A percentile compares a stretch with the other conserved stretches of the same genome.
Evolutionary conservation across 2,329 filamentous ascomycete genomes (phyloP).

Genomic region (Pochonia chlamydosporia): DNA sequence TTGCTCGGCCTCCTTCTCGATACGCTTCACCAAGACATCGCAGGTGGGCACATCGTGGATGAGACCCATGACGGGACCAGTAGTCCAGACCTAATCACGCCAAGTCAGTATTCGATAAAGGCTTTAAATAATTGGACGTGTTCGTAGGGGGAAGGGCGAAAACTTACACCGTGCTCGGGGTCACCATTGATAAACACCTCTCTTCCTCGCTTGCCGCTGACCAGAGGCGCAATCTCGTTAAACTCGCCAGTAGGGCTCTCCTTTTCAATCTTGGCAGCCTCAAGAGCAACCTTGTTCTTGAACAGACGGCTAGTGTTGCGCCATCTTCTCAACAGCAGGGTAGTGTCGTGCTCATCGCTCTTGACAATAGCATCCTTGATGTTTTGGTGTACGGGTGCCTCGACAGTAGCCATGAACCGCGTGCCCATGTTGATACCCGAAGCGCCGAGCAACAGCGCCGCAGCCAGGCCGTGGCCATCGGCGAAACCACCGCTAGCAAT

Average conservation of each 20-base stretch:
- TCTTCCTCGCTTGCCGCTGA: slow-evolving; percentile 84
- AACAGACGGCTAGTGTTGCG: slow-evolving; percentile 86
- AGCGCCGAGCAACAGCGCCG: slow-evolving; percentile 82
- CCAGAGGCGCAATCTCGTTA: slow-evolving; percentile 75
- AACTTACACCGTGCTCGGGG: slow-evolving; percentile 76
- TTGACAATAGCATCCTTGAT: slow-evolving; percentile 91
- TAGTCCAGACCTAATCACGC: slow-evolving; percentile 76
- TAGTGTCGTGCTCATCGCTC: slow-evolving; percentile 85
- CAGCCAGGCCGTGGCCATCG: slow-evolving; percentile 87
- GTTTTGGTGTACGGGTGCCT: slow-evolving; percentile 86
- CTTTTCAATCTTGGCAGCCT: slow-evolving; percentile 76
- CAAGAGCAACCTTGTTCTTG: slow-evolving; percentile 79
- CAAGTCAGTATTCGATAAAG: slow-evolving; percentile 9
- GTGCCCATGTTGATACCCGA: slow-evolving; percentile 99
- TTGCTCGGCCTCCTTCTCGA: slow-evolving; percentile 70
- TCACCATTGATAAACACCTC: slow-evolving; percentile 93
- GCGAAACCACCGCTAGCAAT: slow-evolving; percentile 95
- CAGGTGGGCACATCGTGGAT: slow-evolving; percentile 82
- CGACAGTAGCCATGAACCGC: slow-evolving; percentile 92
- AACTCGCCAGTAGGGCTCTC: slow-evolving; percentile 84
- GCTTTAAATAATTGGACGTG: too few relatives aligned
- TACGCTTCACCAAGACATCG: slow-evolving; percentile 60
- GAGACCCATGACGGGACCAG: slow-evolving; percentile 87
- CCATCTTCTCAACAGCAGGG: slow-evolving; percentile 83
- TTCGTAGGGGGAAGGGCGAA: not conserved